A percentile compares a stretch with the other conserved stretches of the same genome.
phyloP scores from a whole-genome alignment of 164 flowering plant species.

The Hamamelis virginiana region DNA sequence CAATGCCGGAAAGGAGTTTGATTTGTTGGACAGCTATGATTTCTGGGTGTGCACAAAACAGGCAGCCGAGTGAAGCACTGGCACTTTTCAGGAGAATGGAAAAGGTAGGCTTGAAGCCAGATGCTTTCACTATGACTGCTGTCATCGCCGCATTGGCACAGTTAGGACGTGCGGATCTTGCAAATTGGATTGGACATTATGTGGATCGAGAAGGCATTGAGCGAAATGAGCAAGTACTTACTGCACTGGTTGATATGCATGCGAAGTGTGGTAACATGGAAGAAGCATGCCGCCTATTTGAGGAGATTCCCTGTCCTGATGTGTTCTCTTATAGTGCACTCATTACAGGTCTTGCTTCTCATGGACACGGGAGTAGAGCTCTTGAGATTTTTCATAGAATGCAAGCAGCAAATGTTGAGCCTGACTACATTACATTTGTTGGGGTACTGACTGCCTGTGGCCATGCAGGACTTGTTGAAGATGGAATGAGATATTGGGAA shows the following conservation, averaged over 20 bases:
- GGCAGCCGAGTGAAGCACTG: slow-evolving; percentile 32
- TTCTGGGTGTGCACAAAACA: slow-evolving; percentile 39
- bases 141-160: slow-evolving; percentile 36
- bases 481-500: slow-evolving; percentile 39
- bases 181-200: slow-evolving; percentile 25
- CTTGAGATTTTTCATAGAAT: slow-evolving; percentile 25
- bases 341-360: slow-evolving; percentile 40
- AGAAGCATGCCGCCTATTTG: slow-evolving; percentile 29
- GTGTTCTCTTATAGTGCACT: slow-evolving; percentile 38
- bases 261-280: slow-evolving; percentile 46
- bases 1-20: slow-evolving; percentile 35
- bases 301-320: slow-evolving; percentile 32
- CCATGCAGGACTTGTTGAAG: slow-evolving; percentile 38
- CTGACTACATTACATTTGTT: slow-evolving; percentile 36
- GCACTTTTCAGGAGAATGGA: slow-evolving; percentile 22
- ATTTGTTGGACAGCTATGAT: slow-evolving; percentile 44
- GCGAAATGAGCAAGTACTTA: slow-evolving; percentile 31
- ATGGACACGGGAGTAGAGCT: slow-evolving; percentile 35
- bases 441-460: slow-evolving; percentile 40
- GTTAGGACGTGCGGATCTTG: slow-evolving; percentile 32
- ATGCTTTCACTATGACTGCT: slow-evolving; percentile 31
- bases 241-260: slow-evolving; percentile 41
- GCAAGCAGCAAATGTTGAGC: slow-evolving; percentile 26
- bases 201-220: slow-evolving; percentile 32
- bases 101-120: slow-evolving; percentile 25